A percentile compares a stretch with the other conserved stretches of the same genome.
Evolutionary conservation across 1,284 basidiomycete species (phyloP).

Genomic region (Chalciporus sp.): DNA sequence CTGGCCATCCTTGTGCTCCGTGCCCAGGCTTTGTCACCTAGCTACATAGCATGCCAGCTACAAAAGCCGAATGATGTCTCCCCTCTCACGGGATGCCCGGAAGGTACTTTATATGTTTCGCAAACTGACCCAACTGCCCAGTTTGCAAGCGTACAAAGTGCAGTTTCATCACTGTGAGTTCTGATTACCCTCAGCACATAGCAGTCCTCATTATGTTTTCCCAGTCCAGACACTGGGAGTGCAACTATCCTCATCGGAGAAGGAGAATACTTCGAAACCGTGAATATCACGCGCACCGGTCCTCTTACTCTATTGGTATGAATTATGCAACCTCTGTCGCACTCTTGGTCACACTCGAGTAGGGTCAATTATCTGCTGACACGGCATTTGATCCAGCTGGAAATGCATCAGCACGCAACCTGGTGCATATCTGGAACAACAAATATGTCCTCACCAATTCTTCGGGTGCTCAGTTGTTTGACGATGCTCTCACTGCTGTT

Average conservation of each 20-base stretch:
- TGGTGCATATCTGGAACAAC: slow-evolving; percentile 57
- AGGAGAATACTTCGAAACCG: slow-evolving; percentile 61
- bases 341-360: not conserved
- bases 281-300: slow-evolving; percentile 56
- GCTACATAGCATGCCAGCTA: slow-evolving; percentile 49
- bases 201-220: slow-evolving; percentile 29
- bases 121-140: slow-evolving; percentile 44
- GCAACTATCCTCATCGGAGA: slow-evolving; percentile 58
- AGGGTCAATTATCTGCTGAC: slow-evolving; percentile 54
- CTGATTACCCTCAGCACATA: not conserved
- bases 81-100: slow-evolving; percentile 49
- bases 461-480: slow-evolving; percentile 43
- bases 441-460: slow-evolving; percentile 45
- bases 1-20: not conserved
- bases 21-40: slow-evolving; percentile 43
- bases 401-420: slow-evolving; percentile 46
- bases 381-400: slow-evolving; percentile 36
- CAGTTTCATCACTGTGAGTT: slow-evolving; percentile 54
- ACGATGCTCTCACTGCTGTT: slow-evolving; percentile 36
- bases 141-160: slow-evolving; percentile 52
- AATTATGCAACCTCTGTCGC: not conserved
- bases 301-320: slow-evolving; percentile 57
- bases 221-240: slow-evolving; percentile 41
- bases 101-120: slow-evolving; percentile 57
- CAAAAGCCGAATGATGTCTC: slow-evolving; percentile 43